phyloP scores from a whole-genome alignment of 495 filamentous ascomycete species.

The Talaromyces proteolyticus region DNA sequence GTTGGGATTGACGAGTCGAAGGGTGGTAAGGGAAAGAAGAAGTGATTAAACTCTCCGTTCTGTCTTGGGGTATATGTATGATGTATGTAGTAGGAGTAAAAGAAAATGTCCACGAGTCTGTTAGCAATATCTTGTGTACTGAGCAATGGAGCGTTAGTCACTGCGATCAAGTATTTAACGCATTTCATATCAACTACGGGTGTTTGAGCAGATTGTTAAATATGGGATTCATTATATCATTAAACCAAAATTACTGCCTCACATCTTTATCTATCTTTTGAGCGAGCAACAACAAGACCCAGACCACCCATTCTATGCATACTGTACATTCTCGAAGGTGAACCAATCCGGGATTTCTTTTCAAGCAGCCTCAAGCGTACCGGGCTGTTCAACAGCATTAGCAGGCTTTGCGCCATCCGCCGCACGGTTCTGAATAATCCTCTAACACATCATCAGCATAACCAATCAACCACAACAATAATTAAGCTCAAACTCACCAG shows the following conservation, averaged over 20 bases:
- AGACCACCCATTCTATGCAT: background rate
- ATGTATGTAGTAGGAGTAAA: background rate
- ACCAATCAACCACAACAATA: background rate
- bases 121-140: background rate
- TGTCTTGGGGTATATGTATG: background rate
- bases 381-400: constrained; percentile 36
- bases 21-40: background rate
- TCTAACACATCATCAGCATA: constrained; percentile 17
- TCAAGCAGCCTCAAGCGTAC: constrained; percentile 31
- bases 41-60: background rate
- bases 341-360: constrained; percentile 8
- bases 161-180: no score
- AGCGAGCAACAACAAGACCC: no score
- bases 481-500: constrained; percentile 56
- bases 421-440: constrained; percentile 45
- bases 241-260: no score
- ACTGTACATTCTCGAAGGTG: constrained; percentile 2
- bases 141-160: background rate
- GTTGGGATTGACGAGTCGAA: background rate
- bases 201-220: no score
- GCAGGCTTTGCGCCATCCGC: constrained; percentile 39
- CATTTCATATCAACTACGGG: no score
- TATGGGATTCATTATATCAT: background rate
- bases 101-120: background rate
- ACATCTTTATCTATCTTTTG: no score